Base-by-base conservation (phyloP, 2,329 filamentous ascomycete species). In the Neofusicoccum sp. region DNA sequence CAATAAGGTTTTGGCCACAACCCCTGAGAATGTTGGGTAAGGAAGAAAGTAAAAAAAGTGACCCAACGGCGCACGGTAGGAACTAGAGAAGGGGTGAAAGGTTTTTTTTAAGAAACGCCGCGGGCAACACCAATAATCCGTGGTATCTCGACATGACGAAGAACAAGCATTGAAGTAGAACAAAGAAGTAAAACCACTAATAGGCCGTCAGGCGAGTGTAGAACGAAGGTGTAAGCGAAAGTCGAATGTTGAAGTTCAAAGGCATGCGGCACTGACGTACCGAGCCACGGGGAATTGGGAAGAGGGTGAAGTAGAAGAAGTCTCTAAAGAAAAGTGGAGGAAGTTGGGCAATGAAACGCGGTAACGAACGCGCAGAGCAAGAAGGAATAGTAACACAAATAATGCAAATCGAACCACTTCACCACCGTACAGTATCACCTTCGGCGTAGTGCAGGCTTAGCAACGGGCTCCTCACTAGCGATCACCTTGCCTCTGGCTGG, bases 111-210 rank as follows among this genome's bases (percentile, higher is more conserved):
- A 48, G 30, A 30, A 48, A 38, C 24, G 41, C 34, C n/a, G 56
- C 31, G 57, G 26, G 57, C 11, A 47, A 59, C 34, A 53, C 33
- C 31, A 51, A 45, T 36, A 44, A 38, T 45, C 59, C 59, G 48
- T 61, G 59, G 59, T 61, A 61, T 61, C 59, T 61, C 44, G 59
- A 61, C 34, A 56, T 47, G 59, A 54, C 24, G 40, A 61, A 53
- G 38, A 60, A 38, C 11, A 31, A 31, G 48, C 31, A 33, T 51
- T 49, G 36, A 53, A 51, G 28, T 20, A 36, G 58, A 51, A 31
- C 24, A 53, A 36, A 16, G 16, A 45, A 16, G 24, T 9, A 14
- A 16, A 8, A 14, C 14, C 12, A 20, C 26, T 11, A 38, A 28
- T 30, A 12, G 33, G 43, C 36, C 26, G 57, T 48, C 57, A 34